Percentiles rank a stretch among this genome's conserved stretches.
Conservation (phyloP, 495 filamentous ascomycete species). For the Aspergillus asperescens region DNA sequence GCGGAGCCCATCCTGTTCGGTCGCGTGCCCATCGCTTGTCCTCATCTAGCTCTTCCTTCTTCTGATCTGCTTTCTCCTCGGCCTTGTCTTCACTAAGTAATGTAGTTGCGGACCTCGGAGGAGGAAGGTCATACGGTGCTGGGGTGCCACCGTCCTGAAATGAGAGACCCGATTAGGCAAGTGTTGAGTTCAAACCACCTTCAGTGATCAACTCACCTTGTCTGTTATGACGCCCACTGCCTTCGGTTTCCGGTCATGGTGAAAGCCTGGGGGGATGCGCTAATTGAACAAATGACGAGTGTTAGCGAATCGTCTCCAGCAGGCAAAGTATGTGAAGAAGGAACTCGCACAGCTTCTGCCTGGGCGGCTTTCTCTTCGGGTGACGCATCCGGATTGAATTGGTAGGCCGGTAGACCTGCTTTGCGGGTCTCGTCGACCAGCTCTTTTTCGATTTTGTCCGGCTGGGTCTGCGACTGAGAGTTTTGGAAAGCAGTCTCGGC, state of each 20-base stretch:
- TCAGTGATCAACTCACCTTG: slow-evolving; percentile 40
- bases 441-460: slow-evolving; percentile 63
- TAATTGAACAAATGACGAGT: slow-evolving; percentile 27
- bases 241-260: slow-evolving; percentile 57
- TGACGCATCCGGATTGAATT: slow-evolving; percentile 82
- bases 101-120: slow-evolving; percentile 65
- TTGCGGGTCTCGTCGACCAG: slow-evolving; percentile 70
- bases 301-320: not conserved
- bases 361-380: slow-evolving; percentile 79
- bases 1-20: slow-evolving; percentile 81
- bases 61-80: slow-evolving; percentile 37
- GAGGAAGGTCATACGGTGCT: slow-evolving; percentile 71
- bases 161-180: not conserved
- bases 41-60: slow-evolving; percentile 48
- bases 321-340: not conserved
- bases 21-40: slow-evolving; percentile 62
- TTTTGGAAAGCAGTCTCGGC: slow-evolving; percentile 53
- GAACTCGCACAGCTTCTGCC: slow-evolving; percentile 68
- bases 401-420: slow-evolving; percentile 70
- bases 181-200: not conserved
- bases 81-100: slow-evolving; percentile 38
- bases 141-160: slow-evolving; percentile 59
- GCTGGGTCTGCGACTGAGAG: slow-evolving; percentile 56
- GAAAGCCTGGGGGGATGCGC: slow-evolving; percentile 58
- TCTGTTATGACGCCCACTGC: slow-evolving; percentile 70